Percentiles rank a stretch among this genome's conserved stretches.
These are phyloP conservation scores for Talaromyces liani DNA, from an alignment of 495 filamentous ascomycete genomes.

Conservation along the genomic window DNA sequence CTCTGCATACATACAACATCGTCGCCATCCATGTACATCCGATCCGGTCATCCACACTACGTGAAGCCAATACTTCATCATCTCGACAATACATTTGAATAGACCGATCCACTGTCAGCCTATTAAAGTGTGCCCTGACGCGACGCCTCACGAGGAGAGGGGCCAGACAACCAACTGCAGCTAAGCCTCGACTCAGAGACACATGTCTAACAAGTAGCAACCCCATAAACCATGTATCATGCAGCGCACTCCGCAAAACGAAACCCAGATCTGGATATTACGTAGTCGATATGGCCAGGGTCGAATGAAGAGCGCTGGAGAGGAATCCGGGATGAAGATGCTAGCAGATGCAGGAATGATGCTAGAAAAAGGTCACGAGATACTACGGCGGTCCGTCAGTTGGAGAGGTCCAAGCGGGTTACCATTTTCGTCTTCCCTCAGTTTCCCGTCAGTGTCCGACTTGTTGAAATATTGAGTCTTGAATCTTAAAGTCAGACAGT, in stretches of 20 bases:
- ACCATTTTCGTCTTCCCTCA: background rate
- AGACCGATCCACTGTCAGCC: background rate
- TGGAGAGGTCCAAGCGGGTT: background rate
- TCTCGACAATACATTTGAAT: background rate
- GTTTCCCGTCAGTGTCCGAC: background rate
- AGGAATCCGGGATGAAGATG: background rate
- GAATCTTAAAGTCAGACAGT: background rate
- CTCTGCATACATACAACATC: background rate
- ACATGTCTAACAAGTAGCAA: background rate
- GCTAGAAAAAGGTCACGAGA: constrained; percentile 1
- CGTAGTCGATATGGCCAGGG: background rate
- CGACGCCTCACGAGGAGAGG: background rate
- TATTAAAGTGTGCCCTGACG: background rate
- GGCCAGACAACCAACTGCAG: background rate
- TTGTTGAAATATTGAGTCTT: background rate
- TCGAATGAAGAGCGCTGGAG: background rate
- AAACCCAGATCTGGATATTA: background rate
- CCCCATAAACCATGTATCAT: background rate
- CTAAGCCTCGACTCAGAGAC: background rate
- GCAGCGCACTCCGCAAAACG: background rate
- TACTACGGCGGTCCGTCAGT: too few species aligned
- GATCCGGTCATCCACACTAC: background rate
- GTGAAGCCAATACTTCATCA: background rate
- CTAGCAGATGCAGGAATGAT: background rate
- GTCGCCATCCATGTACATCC: background rate